These are phyloP conservation scores for Ocimum tenuiflorum DNA, from an alignment of 257 asterid genomes.

Conservation along the genomic window DNA sequence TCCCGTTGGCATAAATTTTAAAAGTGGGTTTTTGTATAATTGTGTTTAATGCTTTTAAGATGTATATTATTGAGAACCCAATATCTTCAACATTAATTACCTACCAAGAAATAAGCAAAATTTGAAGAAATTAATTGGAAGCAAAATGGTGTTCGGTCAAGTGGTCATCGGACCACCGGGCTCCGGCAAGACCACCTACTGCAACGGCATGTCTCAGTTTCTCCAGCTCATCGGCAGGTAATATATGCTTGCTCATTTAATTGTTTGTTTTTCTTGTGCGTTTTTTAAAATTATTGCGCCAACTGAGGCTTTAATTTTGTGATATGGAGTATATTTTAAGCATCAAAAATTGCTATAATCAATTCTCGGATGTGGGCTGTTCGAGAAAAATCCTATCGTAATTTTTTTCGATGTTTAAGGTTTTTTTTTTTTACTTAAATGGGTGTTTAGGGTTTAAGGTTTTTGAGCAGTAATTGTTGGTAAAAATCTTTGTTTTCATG, in stretches of 20 bases:
- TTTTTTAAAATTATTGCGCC: too few relatives aligned
- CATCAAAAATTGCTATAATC: neutral
- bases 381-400: neutral
- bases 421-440: neutral
- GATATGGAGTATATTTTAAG: neutral
- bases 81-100: too few relatives aligned
- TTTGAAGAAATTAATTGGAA: neutral
- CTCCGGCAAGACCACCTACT: conserved; percentile 94
- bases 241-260: neutral
- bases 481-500: neutral
- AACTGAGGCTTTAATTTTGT: neutral
- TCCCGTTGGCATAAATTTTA: too few relatives aligned
- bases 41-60: too few relatives aligned
- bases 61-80: too few relatives aligned
- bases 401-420: neutral
- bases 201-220: conserved; percentile 99
- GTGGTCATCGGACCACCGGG: conserved; percentile 98
- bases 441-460: neutral
- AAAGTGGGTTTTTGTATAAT: too few relatives aligned
- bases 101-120: neutral
- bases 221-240: conserved; percentile 89
- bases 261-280: neutral
- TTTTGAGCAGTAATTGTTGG: neutral
- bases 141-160: conserved; percentile 84
- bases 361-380: neutral